Conservation (phyloP, 78 protist genomes). For the Thecamonas trahens region DNA sequence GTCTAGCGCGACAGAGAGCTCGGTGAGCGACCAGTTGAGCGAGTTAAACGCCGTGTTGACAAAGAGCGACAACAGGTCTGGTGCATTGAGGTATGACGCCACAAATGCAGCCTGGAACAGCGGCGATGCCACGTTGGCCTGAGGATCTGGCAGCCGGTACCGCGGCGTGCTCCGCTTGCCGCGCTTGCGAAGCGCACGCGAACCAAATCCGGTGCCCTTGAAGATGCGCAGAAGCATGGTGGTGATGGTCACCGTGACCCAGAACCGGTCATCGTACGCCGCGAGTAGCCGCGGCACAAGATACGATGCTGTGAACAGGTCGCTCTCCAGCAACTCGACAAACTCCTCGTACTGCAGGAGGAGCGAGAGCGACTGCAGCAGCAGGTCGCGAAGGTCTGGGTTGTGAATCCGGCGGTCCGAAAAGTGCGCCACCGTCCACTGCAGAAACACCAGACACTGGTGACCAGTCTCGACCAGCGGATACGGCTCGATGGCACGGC, state of each 20-base stretch:
- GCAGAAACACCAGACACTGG: too few species aligned
- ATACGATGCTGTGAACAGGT: not conserved
- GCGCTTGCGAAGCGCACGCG: not conserved
- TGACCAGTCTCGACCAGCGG: too few species aligned
- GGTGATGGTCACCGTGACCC: not conserved
- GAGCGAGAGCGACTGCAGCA: not conserved
- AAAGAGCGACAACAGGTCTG: not conserved
- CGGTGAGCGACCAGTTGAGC: constrained; percentile 5
- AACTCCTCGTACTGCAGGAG: constrained; percentile 1
- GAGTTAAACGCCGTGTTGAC: not conserved
- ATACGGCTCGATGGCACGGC: too few species aligned
- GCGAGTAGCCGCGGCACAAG: not conserved
- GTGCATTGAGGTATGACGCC: not conserved
- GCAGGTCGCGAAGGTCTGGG: not conserved
- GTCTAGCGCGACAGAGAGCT: constrained; percentile 1
- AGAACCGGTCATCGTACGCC: not conserved
- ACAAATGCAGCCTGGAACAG: not conserved
- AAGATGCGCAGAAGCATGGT: not conserved
- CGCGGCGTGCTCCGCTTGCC: not conserved
- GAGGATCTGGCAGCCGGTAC: not conserved
- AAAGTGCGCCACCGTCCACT: too few species aligned
- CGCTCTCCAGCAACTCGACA: not conserved
- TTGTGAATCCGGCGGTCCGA: not conserved
- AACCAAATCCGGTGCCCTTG: not conserved
- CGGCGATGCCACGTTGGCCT: not conserved